Percentiles rank a stretch among this genome's conserved stretches.
These are phyloP conservation scores for Tagetes erecta DNA, from an alignment of 129 eudicot species.

Conservation along the genomic window DNA sequence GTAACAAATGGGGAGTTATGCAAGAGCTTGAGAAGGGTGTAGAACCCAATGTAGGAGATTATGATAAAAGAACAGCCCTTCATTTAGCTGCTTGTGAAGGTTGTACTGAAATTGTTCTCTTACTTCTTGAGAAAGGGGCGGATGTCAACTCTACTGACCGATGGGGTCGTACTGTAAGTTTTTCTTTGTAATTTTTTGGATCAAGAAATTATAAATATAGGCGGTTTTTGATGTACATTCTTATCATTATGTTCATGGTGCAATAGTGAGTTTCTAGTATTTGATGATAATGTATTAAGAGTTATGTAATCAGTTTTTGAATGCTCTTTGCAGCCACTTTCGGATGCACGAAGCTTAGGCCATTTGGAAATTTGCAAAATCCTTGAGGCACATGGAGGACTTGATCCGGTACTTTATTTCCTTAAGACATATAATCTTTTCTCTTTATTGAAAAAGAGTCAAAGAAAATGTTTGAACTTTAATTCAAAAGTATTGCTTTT, in stretches of 20 bases:
- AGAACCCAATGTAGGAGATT: conserved; percentile 64
- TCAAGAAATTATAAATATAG: background rate
- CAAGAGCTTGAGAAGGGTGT: conserved; percentile 65
- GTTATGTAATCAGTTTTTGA: conserved; percentile 10
- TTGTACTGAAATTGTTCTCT: conserved; percentile 51
- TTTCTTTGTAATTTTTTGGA: background rate
- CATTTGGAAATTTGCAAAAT: conserved; percentile 59
- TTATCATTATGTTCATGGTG: background rate
- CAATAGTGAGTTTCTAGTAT: background rate
- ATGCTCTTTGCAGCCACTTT: conserved; percentile 56
- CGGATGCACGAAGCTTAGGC: conserved; percentile 64
- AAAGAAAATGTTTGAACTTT: conserved; percentile 3
- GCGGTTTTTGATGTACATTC: background rate
- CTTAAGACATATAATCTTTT: background rate
- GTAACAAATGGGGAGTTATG: conserved; percentile 70
- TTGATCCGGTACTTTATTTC: conserved; percentile 51
- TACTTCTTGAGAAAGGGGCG: conserved; percentile 71
- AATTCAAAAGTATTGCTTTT: background rate
- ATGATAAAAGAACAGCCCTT: conserved; percentile 72
- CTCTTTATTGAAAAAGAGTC: background rate
- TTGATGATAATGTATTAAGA: background rate
- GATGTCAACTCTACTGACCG: conserved; percentile 62
- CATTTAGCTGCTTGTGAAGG: conserved; percentile 87
- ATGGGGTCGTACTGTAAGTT: conserved; percentile 82
- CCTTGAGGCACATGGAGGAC: conserved; percentile 63